Evolutionary conservation across 108 stramenopile species (phyloP), one percentile per base, ranked within the genome.

Genomic region (Chaetoceros muelleri): DNA sequence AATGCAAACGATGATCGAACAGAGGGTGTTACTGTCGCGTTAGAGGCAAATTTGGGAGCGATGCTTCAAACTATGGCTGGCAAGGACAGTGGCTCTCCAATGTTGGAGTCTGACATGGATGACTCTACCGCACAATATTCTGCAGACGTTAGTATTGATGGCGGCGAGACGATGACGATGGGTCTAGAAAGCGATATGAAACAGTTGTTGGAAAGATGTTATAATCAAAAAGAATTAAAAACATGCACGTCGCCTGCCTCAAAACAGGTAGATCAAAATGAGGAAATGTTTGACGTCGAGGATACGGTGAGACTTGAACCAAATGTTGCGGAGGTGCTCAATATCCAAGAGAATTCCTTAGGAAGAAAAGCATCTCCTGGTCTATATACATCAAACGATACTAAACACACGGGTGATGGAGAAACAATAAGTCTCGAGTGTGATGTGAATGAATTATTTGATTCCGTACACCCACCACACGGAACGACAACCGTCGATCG

Each of bases 161-260:
- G n/a, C n/a, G n/a, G n/a, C n/a, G 53, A 22, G n/a, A 49, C 48
- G 7, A 7, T 16, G n/a, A 49, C 48, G 3, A 60, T 58, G 26
- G 72, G 64, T 45, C 34, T 68, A n/a, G 71, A 72, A 55, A 52
- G 57, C 7, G 62, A 63, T 25, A 44, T 72, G 3, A 57, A 47
- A 13, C 30, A 56, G 23, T 56, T 73, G 59, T 53, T 69, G 10
- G 63, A 53, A 26, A 53, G 46, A 27, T n/a, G n/a, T n/a, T 67
- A 54, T 1, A 65, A 63, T 46, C 61, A 67, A 40, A 40, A 40
- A 13, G 5, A 5, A 10, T 40, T 40, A 13, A 10, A 5, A 40
- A 10, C 34, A 10, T n/a, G n/a, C n/a, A 10, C 34, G 5, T 40
- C 34, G 8, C 8, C 5, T 34, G 60, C 61, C 5, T 62, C 61